phyloP scores from a whole-genome alignment of 495 filamentous ascomycete genomes.

The Xylaria flabelliformis region DNA sequence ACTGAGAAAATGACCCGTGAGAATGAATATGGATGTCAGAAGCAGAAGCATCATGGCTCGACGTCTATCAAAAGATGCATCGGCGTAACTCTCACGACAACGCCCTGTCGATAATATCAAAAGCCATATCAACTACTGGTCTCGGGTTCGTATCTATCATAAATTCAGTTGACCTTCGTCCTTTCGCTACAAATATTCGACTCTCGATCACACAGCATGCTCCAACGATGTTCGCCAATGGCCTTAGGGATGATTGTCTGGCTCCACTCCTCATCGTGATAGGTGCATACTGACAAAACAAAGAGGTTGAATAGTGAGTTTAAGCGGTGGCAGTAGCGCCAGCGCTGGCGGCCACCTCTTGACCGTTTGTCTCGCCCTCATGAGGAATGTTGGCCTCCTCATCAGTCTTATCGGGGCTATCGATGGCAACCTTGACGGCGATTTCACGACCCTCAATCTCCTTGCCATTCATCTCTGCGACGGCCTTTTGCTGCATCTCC shows the following conservation, averaged over 20 bases:
- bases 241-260: conserved; percentile 30
- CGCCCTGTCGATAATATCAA: conserved; percentile 31
- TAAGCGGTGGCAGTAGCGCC: conserved; percentile 31
- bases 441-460: conserved; percentile 98
- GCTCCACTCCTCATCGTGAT: conserved; percentile 29
- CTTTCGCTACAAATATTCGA: conserved; percentile 31
- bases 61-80: conserved; percentile 33
- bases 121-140: conserved; percentile 33
- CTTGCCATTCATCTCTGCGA: conserved; percentile 98
- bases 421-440: conserved; percentile 99
- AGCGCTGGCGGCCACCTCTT: conserved; percentile 45
- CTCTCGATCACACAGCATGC: conserved; percentile 29
- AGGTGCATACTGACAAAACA: conserved; percentile 28
- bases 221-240: conserved; percentile 34
- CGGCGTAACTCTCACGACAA: conserved; percentile 27
- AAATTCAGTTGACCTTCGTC: conserved; percentile 33
- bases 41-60: conserved; percentile 31
- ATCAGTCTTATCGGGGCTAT: conserved; percentile 98
- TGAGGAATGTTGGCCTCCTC: conserved; percentile 65
- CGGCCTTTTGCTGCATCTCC: conserved; percentile 95
- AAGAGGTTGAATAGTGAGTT: conserved; percentile 24
- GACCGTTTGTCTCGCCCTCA: conserved; percentile 56
- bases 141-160: conserved; percentile 39
- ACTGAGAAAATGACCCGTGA: conserved; percentile 36
- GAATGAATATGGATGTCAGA: conserved; percentile 34